Evolutionary conservation across 2,329 filamentous ascomycete genomes (phyloP).

Genomic region (Madurella fahalii): DNA sequence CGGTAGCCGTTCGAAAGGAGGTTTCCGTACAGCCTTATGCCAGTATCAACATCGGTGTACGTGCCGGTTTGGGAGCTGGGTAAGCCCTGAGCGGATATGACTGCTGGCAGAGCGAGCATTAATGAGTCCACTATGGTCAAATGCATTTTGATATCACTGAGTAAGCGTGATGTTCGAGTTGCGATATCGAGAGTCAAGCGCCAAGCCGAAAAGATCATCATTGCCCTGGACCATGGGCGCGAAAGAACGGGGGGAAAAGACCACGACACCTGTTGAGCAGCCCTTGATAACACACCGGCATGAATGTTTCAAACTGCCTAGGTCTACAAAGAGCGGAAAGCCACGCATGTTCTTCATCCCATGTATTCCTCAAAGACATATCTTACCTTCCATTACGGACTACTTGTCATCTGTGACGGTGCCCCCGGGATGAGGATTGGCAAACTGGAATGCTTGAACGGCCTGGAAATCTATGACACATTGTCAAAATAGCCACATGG

Average conservation of each 20-base stretch:
- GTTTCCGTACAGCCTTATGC: slow-evolving; percentile 42
- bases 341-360: background rate
- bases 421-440: too few relatives aligned
- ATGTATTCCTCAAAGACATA: background rate
- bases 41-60: slow-evolving; percentile 25
- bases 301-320: background rate
- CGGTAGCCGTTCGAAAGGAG: slow-evolving; percentile 36
- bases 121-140: background rate
- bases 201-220: too few relatives aligned
- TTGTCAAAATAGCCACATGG: too few relatives aligned
- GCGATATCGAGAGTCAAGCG: too few relatives aligned
- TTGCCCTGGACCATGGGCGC: too few relatives aligned
- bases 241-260: too few relatives aligned
- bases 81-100: too few relatives aligned
- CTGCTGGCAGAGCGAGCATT: too few relatives aligned
- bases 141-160: background rate
- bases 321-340: background rate
- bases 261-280: too few relatives aligned
- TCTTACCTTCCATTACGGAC: background rate
- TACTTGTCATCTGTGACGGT: background rate
- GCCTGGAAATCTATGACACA: too few relatives aligned
- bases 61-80: background rate
- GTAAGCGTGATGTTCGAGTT: background rate
- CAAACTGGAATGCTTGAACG: too few relatives aligned
- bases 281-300: background rate